Evolutionary conservation across 2,329 filamentous ascomycete genomes (phyloP).

Genomic region (Apiospora hydei): DNA sequence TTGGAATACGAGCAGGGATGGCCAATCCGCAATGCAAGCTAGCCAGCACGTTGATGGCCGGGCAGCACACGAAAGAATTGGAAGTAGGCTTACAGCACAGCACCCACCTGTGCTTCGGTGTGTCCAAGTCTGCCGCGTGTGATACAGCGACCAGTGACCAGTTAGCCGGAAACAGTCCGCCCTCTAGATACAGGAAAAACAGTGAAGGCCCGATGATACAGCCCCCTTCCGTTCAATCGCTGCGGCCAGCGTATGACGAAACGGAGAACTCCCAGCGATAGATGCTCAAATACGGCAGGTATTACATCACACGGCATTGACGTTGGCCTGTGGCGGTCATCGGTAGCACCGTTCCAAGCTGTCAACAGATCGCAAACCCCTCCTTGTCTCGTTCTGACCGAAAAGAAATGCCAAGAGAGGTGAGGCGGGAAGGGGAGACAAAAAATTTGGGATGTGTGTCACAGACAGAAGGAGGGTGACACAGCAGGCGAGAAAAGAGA

Average conservation of each 20-base stretch:
- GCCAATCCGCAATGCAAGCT: not conserved
- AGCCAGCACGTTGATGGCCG: too few species aligned
- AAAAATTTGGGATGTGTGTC: not conserved
- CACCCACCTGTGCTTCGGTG: not conserved
- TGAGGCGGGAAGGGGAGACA: not conserved
- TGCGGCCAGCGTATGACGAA: not conserved
- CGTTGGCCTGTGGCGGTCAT: not conserved
- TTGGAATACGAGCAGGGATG: not conserved
- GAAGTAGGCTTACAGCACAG: not conserved
- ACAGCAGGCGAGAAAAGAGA: not conserved
- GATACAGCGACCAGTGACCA: conserved; percentile 2
- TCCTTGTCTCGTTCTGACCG: not conserved
- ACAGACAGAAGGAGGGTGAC: conserved; percentile 5
- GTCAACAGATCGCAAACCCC: not conserved
- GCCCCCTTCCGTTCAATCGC: not conserved
- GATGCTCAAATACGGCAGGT: not conserved
- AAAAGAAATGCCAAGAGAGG: not conserved
- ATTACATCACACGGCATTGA: not conserved
- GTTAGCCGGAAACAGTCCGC: not conserved
- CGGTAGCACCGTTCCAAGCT: not conserved
- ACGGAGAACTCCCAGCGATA: not conserved
- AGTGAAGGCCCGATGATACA: not conserved
- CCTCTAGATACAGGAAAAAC: not conserved
- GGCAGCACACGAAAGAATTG: not conserved
- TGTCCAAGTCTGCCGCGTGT: not conserved